Conservation (phyloP, 2,329 filamentous ascomycete genomes). For the Aspergillus sp. region DNA sequence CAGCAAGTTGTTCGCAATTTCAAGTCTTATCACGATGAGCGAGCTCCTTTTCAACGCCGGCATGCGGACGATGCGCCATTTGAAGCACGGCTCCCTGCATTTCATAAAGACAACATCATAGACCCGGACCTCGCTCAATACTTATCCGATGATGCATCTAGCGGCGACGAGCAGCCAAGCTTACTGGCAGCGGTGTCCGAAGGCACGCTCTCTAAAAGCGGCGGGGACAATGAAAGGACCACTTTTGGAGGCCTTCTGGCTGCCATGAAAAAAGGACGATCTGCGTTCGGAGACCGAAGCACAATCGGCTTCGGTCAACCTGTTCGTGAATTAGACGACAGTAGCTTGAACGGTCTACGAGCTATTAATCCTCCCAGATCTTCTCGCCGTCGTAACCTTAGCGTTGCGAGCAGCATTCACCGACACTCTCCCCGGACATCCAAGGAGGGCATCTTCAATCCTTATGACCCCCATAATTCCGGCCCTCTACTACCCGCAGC, state of each 20-base stretch:
- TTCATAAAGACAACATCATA: slow-evolving; percentile 98
- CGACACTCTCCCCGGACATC: slow-evolving; percentile 72
- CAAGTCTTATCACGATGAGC: slow-evolving; percentile 73
- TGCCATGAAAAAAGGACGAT: slow-evolving; percentile 75
- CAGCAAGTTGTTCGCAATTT: slow-evolving; percentile 80
- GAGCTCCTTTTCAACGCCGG: slow-evolving; percentile 84
- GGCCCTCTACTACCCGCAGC: slow-evolving; percentile 49
- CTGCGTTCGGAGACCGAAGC: slow-evolving; percentile 73
- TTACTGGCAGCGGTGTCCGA: slow-evolving; percentile 76
- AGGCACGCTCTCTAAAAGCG: slow-evolving; percentile 65
- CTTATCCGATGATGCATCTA: slow-evolving; percentile 92
- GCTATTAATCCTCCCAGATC: slow-evolving; percentile 66
- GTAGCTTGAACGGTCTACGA: slow-evolving; percentile 66
- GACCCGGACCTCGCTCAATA: slow-evolving; percentile 94
- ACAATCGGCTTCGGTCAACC: slow-evolving; percentile 71
- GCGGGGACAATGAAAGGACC: slow-evolving; percentile 73
- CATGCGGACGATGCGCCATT: slow-evolving; percentile 68
- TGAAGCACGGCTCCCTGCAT: slow-evolving; percentile 77
- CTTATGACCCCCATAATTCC: slow-evolving; percentile 36
- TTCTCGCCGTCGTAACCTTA: slow-evolving; percentile 77
- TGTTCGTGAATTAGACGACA: slow-evolving; percentile 66
- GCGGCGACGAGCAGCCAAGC: slow-evolving; percentile 87
- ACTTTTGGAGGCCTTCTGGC: slow-evolving; percentile 74
- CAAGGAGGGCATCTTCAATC: slow-evolving; percentile 56
- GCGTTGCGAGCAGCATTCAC: slow-evolving; percentile 77